Conservation (phyloP, 768 basidiomycete species). For the Hydnum rufescens region DNA sequence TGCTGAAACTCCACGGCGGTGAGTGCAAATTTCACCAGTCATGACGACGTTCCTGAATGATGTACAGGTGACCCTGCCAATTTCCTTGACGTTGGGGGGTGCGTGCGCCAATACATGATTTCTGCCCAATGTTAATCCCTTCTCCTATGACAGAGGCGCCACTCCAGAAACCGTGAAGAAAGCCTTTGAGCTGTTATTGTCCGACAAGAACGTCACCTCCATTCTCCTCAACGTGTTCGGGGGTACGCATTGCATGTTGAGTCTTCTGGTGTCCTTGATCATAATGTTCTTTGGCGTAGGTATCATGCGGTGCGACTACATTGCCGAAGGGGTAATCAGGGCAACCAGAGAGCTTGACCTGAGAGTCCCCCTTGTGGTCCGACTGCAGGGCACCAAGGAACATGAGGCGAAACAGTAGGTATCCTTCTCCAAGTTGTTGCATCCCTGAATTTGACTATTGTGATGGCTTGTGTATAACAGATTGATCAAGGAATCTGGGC, state of each 20-base stretch:
- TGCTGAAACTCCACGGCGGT: slow-evolving; percentile 87
- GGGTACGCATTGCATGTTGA: slow-evolving; percentile 24
- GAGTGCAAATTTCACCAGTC: background rate
- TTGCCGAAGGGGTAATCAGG: slow-evolving; percentile 95
- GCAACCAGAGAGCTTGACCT: slow-evolving; percentile 83
- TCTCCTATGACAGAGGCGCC: slow-evolving; percentile 42
- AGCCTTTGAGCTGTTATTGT: slow-evolving; percentile 86
- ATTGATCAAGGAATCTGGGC: slow-evolving; percentile 80
- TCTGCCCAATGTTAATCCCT: background rate
- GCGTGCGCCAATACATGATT: slow-evolving; percentile 11
- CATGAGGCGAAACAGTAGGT: slow-evolving; percentile 83
- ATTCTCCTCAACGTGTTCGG: slow-evolving; percentile 99
- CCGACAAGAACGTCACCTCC: slow-evolving; percentile 84
- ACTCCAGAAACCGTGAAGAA: slow-evolving; percentile 99
- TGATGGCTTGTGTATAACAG: slow-evolving; percentile 25
- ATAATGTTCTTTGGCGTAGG: slow-evolving; percentile 20
- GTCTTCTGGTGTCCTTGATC: background rate
- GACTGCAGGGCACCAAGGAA: slow-evolving; percentile 95
- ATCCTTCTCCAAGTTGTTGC: background rate
- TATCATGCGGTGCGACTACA: slow-evolving; percentile 99
- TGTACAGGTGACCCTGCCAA: slow-evolving; percentile 58
- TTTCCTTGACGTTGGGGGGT: slow-evolving; percentile 98
- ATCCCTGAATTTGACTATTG: background rate
- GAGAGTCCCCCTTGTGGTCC: slow-evolving; percentile 73
- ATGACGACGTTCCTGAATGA: background rate